phyloP scores from a whole-genome alignment of 371 early-diverging fungal genomes.

The Chytridiales sp. region DNA sequence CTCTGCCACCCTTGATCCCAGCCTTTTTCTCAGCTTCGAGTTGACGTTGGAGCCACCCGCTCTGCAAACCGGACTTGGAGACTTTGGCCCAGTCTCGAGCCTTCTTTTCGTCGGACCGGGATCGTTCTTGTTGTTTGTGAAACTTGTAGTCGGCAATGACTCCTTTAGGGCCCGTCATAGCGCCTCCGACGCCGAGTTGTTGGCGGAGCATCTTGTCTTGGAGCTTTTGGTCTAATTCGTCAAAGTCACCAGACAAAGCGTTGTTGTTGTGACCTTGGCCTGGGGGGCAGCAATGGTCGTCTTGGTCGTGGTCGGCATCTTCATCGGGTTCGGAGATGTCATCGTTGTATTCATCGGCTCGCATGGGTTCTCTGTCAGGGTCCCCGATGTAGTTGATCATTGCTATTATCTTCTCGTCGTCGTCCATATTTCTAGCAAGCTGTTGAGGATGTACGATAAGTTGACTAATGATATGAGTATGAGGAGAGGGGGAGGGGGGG shows the following conservation, averaged over 20 bases:
- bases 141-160: conserved; percentile 50
- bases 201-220: conserved; percentile 35
- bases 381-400: no score
- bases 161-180: conserved; percentile 53
- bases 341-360: neutral
- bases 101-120: conserved; percentile 23
- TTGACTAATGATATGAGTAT: no score
- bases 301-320: neutral
- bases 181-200: conserved; percentile 40
- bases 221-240: conserved; percentile 23
- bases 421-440: conserved; percentile 1
- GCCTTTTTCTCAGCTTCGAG: conserved; percentile 36
- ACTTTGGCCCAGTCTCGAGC: conserved; percentile 13
- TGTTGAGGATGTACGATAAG: neutral
- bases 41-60: conserved; percentile 48
- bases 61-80: conserved; percentile 20
- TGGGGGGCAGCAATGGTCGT: neutral
- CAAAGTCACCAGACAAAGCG: neutral
- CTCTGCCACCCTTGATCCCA: neutral
- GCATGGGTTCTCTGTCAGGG: no score
- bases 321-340: neutral
- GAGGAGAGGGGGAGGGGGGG: no score
- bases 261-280: neutral
- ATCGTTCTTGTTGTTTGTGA: conserved; percentile 47
- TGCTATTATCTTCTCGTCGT: no score